These are phyloP conservation scores for Globisporangium spiculum DNA, from an alignment of 352 stramenopile genomes.

Conservation along the genomic window DNA sequence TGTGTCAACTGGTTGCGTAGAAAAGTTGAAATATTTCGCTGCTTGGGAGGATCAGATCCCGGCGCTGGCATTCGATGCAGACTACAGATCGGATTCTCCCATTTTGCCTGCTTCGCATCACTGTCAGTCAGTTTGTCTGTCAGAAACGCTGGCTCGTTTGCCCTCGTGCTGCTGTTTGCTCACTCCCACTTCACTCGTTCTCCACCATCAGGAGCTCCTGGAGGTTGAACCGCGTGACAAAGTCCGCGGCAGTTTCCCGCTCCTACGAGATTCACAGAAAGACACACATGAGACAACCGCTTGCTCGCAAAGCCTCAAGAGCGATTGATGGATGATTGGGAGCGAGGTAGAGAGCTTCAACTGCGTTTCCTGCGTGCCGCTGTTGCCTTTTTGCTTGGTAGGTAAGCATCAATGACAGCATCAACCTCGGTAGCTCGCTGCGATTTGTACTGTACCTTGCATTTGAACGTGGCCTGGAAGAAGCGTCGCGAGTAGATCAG, in stretches of 20 bases:
- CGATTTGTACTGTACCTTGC: slow-evolving; percentile 39
- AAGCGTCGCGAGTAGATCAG: slow-evolving; percentile 68
- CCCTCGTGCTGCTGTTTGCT: background rate
- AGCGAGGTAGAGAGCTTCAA: background rate
- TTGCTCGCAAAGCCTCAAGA: background rate
- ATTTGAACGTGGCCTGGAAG: slow-evolving; percentile 84
- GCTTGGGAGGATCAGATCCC: background rate
- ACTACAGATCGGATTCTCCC: slow-evolving; percentile 5
- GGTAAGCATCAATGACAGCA: background rate
- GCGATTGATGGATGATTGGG: slow-evolving; percentile 6
- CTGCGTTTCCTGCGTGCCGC: slow-evolving; percentile 1
- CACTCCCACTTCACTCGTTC: slow-evolving; percentile 4
- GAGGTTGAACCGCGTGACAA: slow-evolving; percentile 70
- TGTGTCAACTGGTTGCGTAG: background rate
- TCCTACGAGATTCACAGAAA: slow-evolving; percentile 26
- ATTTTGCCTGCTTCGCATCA: background rate
- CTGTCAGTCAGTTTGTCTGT: background rate
- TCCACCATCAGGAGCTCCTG: slow-evolving; percentile 56
- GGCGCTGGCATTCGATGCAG: background rate
- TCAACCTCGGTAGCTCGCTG: background rate
- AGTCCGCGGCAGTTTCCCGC: slow-evolving; percentile 46
- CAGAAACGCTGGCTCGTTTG: background rate
- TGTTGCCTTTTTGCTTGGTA: background rate
- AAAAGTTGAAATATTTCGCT: background rate
- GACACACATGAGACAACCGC: slow-evolving; percentile 12